Evolutionary conservation across 305 asterid species (phyloP).

Genomic region (Nicotiana rustica): DNA sequence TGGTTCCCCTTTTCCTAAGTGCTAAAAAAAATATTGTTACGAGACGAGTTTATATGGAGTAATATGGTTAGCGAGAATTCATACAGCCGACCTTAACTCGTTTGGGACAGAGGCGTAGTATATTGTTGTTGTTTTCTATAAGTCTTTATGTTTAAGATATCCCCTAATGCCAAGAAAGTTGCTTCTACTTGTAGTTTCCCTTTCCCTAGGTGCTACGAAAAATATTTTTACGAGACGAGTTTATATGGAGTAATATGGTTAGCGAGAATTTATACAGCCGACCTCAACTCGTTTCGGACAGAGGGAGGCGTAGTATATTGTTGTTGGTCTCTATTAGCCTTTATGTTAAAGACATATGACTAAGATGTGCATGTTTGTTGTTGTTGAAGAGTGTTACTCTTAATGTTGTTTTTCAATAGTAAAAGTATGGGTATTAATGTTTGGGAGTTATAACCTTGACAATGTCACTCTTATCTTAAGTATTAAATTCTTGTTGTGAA

Average conservation of each 20-base stretch:
- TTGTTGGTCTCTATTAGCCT: not conserved
- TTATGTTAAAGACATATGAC: not conserved
- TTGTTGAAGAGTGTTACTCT: conserved; percentile 29
- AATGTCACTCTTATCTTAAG: not conserved
- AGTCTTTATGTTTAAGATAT: no score
- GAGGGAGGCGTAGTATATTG: not conserved
- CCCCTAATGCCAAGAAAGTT: conserved; percentile 45
- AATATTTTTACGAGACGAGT: not conserved
- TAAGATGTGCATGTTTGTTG: not conserved
- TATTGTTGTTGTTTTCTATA: no score
- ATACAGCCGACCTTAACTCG: no score
- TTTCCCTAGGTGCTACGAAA: conserved; percentile 44
- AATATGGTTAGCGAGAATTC: no score
- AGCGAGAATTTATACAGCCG: not conserved
- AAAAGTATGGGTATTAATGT: not conserved
- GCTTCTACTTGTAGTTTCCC: conserved; percentile 51
- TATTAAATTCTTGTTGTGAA: no score
- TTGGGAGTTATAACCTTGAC: not conserved
- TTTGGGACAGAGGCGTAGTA: no score
- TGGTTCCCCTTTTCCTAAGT: no score
- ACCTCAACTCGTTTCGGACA: not conserved
- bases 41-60: no score
- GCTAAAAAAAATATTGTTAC: no score
- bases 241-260: not conserved
- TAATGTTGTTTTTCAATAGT: not conserved